Conservation (phyloP, 495 filamentous ascomycete genomes). For the Xylaria acuta region DNA sequence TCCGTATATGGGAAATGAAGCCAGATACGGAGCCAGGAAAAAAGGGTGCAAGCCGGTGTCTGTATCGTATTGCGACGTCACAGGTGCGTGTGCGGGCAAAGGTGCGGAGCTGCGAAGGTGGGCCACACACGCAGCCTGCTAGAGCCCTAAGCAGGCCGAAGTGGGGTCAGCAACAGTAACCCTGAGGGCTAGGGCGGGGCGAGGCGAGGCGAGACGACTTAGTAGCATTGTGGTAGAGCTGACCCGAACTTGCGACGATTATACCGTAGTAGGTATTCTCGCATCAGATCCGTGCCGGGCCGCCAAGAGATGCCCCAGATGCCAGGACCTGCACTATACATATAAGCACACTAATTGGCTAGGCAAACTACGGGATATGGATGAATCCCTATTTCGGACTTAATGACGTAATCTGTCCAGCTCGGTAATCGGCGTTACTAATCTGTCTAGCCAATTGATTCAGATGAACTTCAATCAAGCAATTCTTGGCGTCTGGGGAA, state of each 20-base stretch:
- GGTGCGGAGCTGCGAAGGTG: background rate
- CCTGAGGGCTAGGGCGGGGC: background rate
- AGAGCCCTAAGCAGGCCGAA: background rate
- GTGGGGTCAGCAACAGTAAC: slow-evolving; percentile 4
- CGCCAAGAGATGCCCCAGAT: too few species aligned
- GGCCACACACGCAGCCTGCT: background rate
- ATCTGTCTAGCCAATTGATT: background rate
- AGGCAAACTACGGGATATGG: too few species aligned
- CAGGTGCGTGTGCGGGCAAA: background rate
- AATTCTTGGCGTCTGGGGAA: background rate
- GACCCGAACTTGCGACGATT: too few species aligned
- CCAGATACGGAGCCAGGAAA: background rate
- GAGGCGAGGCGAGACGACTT: background rate
- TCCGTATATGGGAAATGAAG: background rate
- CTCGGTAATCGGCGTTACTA: background rate
- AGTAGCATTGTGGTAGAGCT: too few species aligned
- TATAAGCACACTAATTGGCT: too few species aligned
- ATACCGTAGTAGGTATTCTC: too few species aligned
- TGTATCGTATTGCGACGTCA: too few species aligned
- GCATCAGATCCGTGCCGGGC: too few species aligned
- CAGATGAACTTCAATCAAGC: background rate
- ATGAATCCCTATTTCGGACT: too few species aligned
- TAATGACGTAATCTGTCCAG: background rate
- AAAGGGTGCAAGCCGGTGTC: background rate
- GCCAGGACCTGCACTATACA: too few species aligned